phyloP scores from a whole-genome alignment of 2,329 filamentous ascomycete genomes.

The Exophiala xenobiotica region DNA sequence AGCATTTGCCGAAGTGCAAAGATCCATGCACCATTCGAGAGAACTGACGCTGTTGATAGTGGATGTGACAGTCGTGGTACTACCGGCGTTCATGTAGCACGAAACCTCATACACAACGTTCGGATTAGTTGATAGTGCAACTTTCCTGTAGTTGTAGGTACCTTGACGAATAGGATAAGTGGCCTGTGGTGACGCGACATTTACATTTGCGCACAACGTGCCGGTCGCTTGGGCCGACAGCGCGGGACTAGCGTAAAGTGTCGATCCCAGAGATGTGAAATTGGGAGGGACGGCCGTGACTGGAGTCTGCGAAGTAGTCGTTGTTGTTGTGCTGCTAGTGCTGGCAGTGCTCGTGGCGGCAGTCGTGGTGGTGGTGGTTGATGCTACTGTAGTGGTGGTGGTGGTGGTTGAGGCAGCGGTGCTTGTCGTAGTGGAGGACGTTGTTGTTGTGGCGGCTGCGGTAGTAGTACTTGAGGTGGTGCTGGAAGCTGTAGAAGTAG shows the following conservation, averaged over 20 bases:
- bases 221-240: background rate
- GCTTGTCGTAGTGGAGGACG: background rate
- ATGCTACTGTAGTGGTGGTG: background rate
- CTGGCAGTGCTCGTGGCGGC: background rate
- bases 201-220: background rate
- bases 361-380: background rate
- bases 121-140: background rate
- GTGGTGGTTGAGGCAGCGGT: background rate
- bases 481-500: slow-evolving; percentile 1
- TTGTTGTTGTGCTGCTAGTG: background rate
- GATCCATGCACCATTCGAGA: slow-evolving; percentile 2
- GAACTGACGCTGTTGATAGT: background rate
- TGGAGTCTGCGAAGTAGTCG: background rate
- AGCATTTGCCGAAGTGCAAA: background rate
- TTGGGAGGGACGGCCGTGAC: background rate
- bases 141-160: slow-evolving; percentile 2
- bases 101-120: background rate
- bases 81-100: background rate
- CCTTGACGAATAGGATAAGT: background rate
- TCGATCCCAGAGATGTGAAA: background rate
- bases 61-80: background rate
- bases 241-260: background rate
- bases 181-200: background rate
- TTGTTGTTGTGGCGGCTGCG: background rate
- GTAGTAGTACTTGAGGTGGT: background rate